Evolutionary conservation across 108 stramenopile species (phyloP), one percentile per base, ranked within the genome.

Genomic region (Cyclotella kingstonii): DNA sequence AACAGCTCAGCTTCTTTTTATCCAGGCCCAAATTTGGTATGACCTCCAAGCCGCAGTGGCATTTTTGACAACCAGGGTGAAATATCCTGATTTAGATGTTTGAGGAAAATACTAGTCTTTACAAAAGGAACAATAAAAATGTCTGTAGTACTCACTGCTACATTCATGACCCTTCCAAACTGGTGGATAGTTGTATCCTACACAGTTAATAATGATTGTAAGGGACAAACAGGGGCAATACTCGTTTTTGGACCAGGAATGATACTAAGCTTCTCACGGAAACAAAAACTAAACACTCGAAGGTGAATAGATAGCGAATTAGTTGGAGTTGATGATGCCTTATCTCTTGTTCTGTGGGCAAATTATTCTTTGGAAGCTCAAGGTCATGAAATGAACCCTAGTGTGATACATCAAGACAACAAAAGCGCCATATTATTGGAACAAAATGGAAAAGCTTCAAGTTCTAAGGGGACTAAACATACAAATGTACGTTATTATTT

Each of bases 221-320:
- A 4, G 21, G 23, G 45, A 2, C 45, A 46, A 14, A 3, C 45
- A 2, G 45, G 45, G 1, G 19, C 9, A 2, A 22, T 22, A 10
- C 19, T 46, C 21, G 23, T 4, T 22, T 46, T 43, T 12, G 57
- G 41, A 0, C 21, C 21, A 41, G 56, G 56, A 0, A 40, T 40
- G 21, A 19, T 40, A 21, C 40, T 29, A 51, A n/a, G 28, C 0
- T 12, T 30, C 1, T 82, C 73, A 10, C 70, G 19, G 21, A 63
- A 70, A 33, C 77, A 78, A 29, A 76, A 72, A 36, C 30, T 79
- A 28, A 70, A 75, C 39, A 60, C 74, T 10, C 22, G 35, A 26
- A 79, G 80, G 31, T 76, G 74, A 5, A 84, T 80, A 1, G 78
- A 81, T 50, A 64, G 64, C 3, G 78, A 84, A 46, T 22, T 84